These are phyloP conservation scores for Penicillium coprophilum DNA, from an alignment of 495 filamentous ascomycete genomes.

Conservation along the genomic window DNA sequence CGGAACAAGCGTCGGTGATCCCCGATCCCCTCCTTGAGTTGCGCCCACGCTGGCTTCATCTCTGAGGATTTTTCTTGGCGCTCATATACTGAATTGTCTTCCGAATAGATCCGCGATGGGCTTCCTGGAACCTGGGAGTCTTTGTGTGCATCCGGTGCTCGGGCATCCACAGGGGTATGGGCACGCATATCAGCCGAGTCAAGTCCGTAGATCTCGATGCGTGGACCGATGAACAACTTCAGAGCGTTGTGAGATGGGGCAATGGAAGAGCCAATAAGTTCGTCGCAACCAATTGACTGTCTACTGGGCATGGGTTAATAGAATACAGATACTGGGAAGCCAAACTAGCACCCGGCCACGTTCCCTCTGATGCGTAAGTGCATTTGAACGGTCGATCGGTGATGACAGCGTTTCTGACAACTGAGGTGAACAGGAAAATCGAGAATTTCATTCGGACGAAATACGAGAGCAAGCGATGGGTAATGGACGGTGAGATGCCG, in stretches of 20 bases:
- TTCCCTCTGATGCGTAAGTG: conserved; percentile 86
- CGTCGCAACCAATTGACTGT: conserved; percentile 25
- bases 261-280: conserved; percentile 93
- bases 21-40: conserved; percentile 17
- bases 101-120: conserved; percentile 87
- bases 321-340: conserved; percentile 82
- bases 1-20: conserved; percentile 83
- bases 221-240: conserved; percentile 97
- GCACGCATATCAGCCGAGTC: conserved; percentile 95
- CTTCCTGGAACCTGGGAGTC: conserved; percentile 93
- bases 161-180: conserved; percentile 97
- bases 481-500: conserved; percentile 93
- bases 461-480: conserved; percentile 97
- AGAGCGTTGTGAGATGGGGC: conserved; percentile 90
- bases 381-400: conserved; percentile 6
- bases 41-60: conserved; percentile 8
- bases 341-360: conserved; percentile 85
- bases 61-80: neutral
- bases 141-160: conserved; percentile 98
- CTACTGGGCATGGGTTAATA: conserved; percentile 18
- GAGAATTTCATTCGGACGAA: conserved; percentile 99
- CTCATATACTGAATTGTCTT: conserved; percentile 10
- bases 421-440: conserved; percentile 64
- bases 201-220: conserved; percentile 97
- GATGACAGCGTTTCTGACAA: conserved; percentile 2